Conservation (phyloP, 441 rosid species). For the Capsella rubella region DNA sequence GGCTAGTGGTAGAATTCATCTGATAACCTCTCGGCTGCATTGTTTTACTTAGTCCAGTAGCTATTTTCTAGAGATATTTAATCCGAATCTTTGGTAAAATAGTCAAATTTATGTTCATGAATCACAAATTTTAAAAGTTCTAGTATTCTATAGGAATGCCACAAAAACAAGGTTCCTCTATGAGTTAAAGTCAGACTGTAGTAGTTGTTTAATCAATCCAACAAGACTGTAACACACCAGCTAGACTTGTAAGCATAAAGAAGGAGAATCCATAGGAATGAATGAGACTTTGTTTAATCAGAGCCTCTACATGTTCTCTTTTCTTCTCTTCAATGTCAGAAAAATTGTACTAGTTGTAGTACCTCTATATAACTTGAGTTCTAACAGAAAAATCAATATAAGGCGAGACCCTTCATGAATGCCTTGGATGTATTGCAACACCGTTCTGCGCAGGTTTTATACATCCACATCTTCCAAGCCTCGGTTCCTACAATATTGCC, state of each 20-base stretch:
- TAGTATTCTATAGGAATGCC: not conserved
- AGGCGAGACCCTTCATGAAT: slow-evolving; percentile 33
- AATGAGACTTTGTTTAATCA: not conserved
- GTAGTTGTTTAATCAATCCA: not conserved
- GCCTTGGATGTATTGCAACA: slow-evolving; percentile 62
- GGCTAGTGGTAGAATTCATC: slow-evolving; percentile 2
- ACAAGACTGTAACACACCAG: no score
- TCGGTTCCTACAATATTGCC: slow-evolving; percentile 63
- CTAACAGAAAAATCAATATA: not conserved
- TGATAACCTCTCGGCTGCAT: not conserved
- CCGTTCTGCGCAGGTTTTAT: slow-evolving; percentile 59
- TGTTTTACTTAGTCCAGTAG: not conserved
- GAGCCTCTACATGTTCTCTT: not conserved
- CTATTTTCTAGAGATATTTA: not conserved
- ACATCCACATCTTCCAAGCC: slow-evolving; percentile 78
- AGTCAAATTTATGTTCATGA: not conserved
- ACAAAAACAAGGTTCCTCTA: not conserved
- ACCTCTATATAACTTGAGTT: not conserved
- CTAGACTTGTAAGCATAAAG: not conserved
- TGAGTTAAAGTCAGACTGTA: not conserved
- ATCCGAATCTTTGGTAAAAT: not conserved
- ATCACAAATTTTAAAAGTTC: not conserved
- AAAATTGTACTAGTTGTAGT: not conserved
- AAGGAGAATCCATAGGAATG: not conserved
- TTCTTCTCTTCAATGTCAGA: not conserved